Evolutionary conservation across 2,329 filamentous ascomycete genomes (phyloP).

Genomic region (Fusarium beomiforme): DNA sequence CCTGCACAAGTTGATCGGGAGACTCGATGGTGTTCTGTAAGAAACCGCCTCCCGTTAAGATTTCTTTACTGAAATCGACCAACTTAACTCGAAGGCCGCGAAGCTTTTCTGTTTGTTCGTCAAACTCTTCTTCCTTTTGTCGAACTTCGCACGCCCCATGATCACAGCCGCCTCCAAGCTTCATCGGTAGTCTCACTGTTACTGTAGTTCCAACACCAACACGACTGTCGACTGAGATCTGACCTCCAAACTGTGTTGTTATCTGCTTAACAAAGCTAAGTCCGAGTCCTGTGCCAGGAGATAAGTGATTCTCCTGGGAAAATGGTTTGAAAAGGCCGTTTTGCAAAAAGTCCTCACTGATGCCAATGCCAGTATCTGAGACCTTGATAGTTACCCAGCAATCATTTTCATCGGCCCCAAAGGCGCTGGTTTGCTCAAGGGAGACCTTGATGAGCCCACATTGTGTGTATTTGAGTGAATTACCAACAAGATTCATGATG

Average conservation of each 20-base stretch:
- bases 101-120: conserved; percentile 43
- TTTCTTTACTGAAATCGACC: background rate
- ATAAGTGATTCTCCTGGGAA: conserved; percentile 69
- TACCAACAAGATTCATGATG: conserved; percentile 71
- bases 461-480: conserved; percentile 69
- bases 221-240: conserved; percentile 64
- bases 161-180: background rate
- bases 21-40: background rate
- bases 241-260: conserved; percentile 66
- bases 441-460: conserved; percentile 46
- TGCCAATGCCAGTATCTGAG: conserved; percentile 73
- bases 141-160: background rate
- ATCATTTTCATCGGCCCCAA: background rate
- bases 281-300: conserved; percentile 71
- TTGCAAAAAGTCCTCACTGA: conserved; percentile 69
- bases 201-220: conserved; percentile 51
- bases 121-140: conserved; percentile 43
- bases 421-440: conserved; percentile 34
- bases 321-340: conserved; percentile 72
- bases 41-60: background rate
- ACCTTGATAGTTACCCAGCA: conserved; percentile 56
- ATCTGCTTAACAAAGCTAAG: conserved; percentile 72
- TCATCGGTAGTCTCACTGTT: conserved; percentile 47
- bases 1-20: conserved; percentile 9
- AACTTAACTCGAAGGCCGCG: conserved; percentile 43